These are phyloP conservation scores for Dioszegia hungarica DNA, from an alignment of 768 basidiomycete genomes.

Conservation along the genomic window DNA sequence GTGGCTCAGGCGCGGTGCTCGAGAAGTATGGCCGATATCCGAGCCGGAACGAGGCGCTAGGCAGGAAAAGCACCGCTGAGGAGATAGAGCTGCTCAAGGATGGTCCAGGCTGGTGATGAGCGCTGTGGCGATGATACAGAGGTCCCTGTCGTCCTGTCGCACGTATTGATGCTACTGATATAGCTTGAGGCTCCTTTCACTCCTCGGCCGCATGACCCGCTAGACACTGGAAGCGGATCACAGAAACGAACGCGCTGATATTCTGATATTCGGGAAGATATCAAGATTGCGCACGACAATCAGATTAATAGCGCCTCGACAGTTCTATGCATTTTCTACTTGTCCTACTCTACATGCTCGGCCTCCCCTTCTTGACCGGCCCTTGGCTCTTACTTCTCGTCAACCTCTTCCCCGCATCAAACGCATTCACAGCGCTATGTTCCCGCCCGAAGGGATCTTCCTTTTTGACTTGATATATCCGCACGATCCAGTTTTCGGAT, in stretches of 20 bases:
- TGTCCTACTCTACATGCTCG: neutral
- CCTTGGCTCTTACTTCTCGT: constrained; percentile 11
- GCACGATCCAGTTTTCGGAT: constrained; percentile 98
- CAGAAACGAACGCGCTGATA: no score
- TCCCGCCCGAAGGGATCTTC: constrained; percentile 88
- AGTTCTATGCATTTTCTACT: neutral
- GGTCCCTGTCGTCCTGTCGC: no score
- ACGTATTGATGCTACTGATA: no score
- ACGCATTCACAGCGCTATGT: constrained; percentile 78
- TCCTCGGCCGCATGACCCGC: no score
- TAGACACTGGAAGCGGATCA: no score
- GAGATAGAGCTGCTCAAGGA: constrained; percentile 7
- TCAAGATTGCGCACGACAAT: no score
- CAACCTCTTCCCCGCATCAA: constrained; percentile 79
- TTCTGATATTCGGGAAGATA: no score
- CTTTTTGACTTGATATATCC: constrained; percentile 92
- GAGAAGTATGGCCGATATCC: constrained; percentile 14
- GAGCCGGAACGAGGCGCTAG: constrained; percentile 14
- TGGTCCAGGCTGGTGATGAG: constrained; percentile 13
- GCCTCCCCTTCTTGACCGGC: constrained; percentile 2
- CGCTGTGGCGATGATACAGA: no score
- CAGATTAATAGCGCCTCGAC: no score
- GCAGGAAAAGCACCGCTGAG: constrained; percentile 10
- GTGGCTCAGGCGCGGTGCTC: constrained; percentile 4
- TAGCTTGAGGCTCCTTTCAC: no score